Base-by-base conservation (phyloP, 352 stramenopile species). In the Globisporangium paroecandrum region DNA sequence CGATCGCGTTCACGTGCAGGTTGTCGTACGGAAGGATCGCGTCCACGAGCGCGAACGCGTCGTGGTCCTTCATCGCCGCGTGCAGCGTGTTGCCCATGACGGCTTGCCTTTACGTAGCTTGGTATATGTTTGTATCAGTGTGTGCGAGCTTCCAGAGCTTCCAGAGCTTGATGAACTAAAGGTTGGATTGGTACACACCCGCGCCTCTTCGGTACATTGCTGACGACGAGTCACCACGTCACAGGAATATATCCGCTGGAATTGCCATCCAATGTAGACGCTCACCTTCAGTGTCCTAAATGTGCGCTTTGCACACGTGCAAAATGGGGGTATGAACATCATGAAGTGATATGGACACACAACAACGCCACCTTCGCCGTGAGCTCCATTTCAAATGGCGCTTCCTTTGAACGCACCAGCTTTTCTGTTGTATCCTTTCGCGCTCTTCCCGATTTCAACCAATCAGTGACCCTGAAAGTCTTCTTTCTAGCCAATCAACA, bases 11-110 rank as follows among this genome's bases (percentile, higher is more conserved):
- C 24, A 91, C 70, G 5, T 73, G 74, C 36, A 96, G 78, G 66
- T 92, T 88, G 63, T 94, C 85, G 60, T 89, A 96, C 18, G 88
- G 83, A 9, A 86, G 43, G 58, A 94, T 82, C 36, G 72, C 84
- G 15, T 92, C 80, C 29, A 68, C 76, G 49, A 94, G 75, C 46
- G 47, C 71, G n/a, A 87, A 78, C 0, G 68, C 63, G 38, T 72
- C 69, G 1, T 59, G 81, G 56, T 89, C 77, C 47, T 73, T 81
- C 54, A 90, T 66, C 57, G 79, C 82, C 22, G 71, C 69, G 47
- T 89, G 71, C 63, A 82, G 63, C 62, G 79, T 77, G 68, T 93
- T 93, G 41, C 82, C 85, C 82, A 93, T 68, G 32, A 0, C 18
- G 22, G 6, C 1, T 47, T 7, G 13, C 4, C 38, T 47, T 18